Percentiles rank a stretch among this genome's conserved stretches.
phyloP scores from a whole-genome alignment of 2,329 filamentous ascomycete genomes.

The Pyrenophora tritici-repentis region DNA sequence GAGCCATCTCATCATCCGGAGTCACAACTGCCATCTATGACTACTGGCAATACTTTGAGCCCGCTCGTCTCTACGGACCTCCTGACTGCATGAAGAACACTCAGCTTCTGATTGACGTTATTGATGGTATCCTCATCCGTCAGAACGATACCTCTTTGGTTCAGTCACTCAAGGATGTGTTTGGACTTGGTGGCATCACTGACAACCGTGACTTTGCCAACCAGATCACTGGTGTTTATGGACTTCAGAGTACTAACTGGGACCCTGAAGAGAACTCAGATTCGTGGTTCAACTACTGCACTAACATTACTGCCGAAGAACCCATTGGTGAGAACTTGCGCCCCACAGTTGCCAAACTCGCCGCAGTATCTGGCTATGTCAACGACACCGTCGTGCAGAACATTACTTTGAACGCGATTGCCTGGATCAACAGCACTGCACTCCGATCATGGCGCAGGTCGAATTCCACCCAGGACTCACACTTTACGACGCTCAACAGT shows the following conservation, averaged over 20 bases:
- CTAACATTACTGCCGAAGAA: constrained; percentile 57
- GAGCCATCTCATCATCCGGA: constrained; percentile 77
- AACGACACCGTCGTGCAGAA: constrained; percentile 52
- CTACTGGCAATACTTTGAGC: constrained; percentile 70
- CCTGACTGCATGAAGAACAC: constrained; percentile 67
- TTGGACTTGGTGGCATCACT: constrained; percentile 57
- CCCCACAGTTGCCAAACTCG: constrained; percentile 51
- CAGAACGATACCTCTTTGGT: constrained; percentile 53
- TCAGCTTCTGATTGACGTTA: constrained; percentile 63
- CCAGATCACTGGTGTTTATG: constrained; percentile 52
- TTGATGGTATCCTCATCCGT: constrained; percentile 63
- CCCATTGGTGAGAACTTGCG: constrained; percentile 44
- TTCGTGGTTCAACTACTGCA: constrained; percentile 57
- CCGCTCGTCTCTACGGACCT: constrained; percentile 61
- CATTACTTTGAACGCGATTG: constrained; percentile 62
- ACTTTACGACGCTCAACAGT: constrained; percentile 57
- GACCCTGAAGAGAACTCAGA: constrained; percentile 59
- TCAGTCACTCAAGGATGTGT: constrained; percentile 57
- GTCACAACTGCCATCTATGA: constrained; percentile 79
- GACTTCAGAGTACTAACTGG: constrained; percentile 62
- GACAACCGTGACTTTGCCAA: constrained; percentile 60
- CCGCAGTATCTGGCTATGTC: constrained; percentile 56
- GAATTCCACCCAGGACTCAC: constrained; percentile 53
- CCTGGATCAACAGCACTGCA: constrained; percentile 56
- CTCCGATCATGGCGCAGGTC: constrained; percentile 48